Evolutionary conservation across 805 yeast genomes (phyloP), one percentile per base, ranked within the genome.

Genomic region (Suhomyces vadensis): DNA sequence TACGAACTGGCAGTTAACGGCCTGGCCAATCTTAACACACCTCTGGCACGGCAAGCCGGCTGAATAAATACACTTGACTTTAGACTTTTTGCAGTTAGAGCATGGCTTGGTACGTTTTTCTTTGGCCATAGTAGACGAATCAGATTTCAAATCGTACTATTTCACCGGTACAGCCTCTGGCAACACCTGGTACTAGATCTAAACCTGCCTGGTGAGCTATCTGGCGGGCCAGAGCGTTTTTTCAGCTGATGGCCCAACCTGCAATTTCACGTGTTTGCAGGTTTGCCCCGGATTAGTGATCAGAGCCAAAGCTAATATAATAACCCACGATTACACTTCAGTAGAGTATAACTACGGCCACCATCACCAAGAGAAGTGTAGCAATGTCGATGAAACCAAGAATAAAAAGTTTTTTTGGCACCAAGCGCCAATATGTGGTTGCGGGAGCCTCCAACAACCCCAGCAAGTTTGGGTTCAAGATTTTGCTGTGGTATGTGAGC

Each of bases 401-500:
- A 42, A 64, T 75, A 47, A 66, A 62, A 44, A 38, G 58, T n/a
- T 79, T 83, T 61, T 79, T 81, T 63, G 68, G 76, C n/a, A 53
- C 78, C 7, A 50, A 72, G 23, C 68, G 85, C 49, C 68, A 72
- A 42, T 83, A 78, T 51, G 80, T 79, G 9, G 89, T 87, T 1
- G 74, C 83, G 0, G 95, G 95, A 0, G 94, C 95, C 0, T 79
- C 89, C 2, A 60, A 74, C 3, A 78, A 81, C 54, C 75, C 83
- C 0, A 48, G 65, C 6, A 87, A 87, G 60, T 86, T 79, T 58
- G 95, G 95, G 0, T 76, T 70, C 66, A 83, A 80, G 60, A 84
- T 87, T 22, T 61, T 84, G 16, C 62, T 68, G 29, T 87, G 95
- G 95, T 87, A 87, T 56, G 46, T 73, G 7, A 58, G 60, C 37